These are phyloP conservation scores for Alternaria gansuensis DNA, from an alignment of 2,329 filamentous ascomycete genomes.

Conservation along the genomic window DNA sequence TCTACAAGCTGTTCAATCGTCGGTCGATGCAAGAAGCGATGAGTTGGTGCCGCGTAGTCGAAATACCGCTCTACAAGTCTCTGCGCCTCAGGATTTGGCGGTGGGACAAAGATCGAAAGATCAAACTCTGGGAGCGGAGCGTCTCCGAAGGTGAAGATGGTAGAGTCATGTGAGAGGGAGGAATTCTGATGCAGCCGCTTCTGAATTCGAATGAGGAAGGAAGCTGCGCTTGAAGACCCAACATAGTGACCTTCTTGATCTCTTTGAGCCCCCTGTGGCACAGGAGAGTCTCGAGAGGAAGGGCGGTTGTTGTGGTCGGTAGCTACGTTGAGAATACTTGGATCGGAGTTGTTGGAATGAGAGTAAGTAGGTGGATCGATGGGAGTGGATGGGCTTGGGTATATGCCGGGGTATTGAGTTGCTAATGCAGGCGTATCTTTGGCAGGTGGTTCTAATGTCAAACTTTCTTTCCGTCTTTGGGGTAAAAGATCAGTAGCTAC, in stretches of 20 bases:
- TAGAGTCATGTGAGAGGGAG: conserved; percentile 51
- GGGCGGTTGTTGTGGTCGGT: conserved; percentile 29
- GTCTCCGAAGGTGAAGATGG: conserved; percentile 63
- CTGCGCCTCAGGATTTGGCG: conserved; percentile 53
- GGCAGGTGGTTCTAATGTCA: conserved; percentile 21
- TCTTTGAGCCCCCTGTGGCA: conserved; percentile 54
- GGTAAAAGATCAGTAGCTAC: conserved; percentile 31
- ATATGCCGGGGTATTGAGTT: conserved; percentile 33
- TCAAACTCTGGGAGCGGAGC: conserved; percentile 59
- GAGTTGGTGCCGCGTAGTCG: conserved; percentile 68
- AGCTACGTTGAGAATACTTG: conserved; percentile 26
- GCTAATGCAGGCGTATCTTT: conserved; percentile 24
- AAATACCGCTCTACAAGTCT: conserved; percentile 65
- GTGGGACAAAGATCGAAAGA: conserved; percentile 56
- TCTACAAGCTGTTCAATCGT: conserved; percentile 59
- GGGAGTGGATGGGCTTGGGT: conserved; percentile 24
- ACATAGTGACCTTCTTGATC: conserved; percentile 61
- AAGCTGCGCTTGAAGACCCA: conserved; percentile 59
- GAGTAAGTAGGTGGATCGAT: conserved; percentile 31
- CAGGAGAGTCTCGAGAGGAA: conserved; percentile 56
- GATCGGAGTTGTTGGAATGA: background rate
- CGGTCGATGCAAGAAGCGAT: conserved; percentile 66
- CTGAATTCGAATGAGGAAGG: conserved; percentile 62
- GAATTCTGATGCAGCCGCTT: conserved; percentile 57
- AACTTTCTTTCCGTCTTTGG: conserved; percentile 26